Percentiles rank a stretch among this genome's conserved stretches.
phyloP scores from a whole-genome alignment of 169 alveolate species.

The Plasmodium berghei region DNA sequence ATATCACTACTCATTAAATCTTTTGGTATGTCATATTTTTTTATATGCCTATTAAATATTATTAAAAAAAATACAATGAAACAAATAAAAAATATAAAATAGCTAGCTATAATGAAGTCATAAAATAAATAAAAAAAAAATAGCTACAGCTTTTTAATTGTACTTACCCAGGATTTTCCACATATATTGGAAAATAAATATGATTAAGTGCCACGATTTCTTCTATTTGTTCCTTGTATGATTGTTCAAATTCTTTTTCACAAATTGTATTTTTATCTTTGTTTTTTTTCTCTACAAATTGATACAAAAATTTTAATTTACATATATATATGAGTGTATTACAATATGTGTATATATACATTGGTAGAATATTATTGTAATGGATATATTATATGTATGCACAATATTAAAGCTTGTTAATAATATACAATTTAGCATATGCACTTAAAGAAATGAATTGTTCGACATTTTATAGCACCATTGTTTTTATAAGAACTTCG shows the following conservation, averaged over 20 bases:
- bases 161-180: slow-evolving; percentile 50
- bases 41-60: slow-evolving; percentile 25
- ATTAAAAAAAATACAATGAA: neutral
- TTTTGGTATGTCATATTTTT: slow-evolving; percentile 27
- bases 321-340: neutral
- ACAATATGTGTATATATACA: neutral
- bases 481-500: neutral
- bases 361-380: neutral
- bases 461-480: neutral
- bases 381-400: neutral
- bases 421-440: neutral
- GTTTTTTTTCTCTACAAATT: slow-evolving; percentile 24
- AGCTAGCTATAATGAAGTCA: neutral
- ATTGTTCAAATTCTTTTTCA: slow-evolving; percentile 22
- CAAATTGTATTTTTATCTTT: slow-evolving; percentile 3
- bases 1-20: slow-evolving; percentile 36
- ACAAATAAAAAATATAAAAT: neutral
- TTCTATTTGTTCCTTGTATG: slow-evolving; percentile 41
- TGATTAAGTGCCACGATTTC: slow-evolving; percentile 59
- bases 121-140: neutral
- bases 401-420: neutral
- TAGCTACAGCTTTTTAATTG: neutral
- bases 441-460: neutral
- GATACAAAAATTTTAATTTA: neutral
- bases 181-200: slow-evolving; percentile 63